Evolutionary conservation across 2,329 filamentous ascomycete species (phyloP).

Genomic region (Fusarium metavorans): DNA sequence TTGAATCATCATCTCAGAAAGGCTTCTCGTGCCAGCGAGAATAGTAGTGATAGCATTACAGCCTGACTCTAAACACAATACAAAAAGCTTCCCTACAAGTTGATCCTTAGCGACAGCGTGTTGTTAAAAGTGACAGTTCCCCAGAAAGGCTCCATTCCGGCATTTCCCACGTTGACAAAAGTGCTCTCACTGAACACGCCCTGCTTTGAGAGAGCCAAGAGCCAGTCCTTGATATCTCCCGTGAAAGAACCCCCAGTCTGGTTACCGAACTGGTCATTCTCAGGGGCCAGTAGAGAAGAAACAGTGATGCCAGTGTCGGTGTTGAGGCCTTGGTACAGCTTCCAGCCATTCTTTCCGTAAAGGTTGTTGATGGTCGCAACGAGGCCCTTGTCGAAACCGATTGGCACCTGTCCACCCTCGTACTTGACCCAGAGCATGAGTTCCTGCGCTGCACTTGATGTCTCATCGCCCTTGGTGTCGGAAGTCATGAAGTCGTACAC

Average conservation of each 20-base stretch:
- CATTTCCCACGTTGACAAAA: constrained; percentile 33
- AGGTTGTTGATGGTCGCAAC: constrained; percentile 30
- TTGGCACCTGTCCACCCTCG: constrained; percentile 26
- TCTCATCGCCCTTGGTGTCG: constrained; percentile 30
- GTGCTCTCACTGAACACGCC: constrained; percentile 23
- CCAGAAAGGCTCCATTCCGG: constrained; percentile 36
- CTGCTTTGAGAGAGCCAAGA: constrained; percentile 24
- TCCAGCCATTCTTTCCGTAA: constrained; percentile 32
- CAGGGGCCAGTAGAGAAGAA: constrained; percentile 18
- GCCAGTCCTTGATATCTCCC: constrained; percentile 37
- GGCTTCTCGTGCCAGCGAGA: neutral
- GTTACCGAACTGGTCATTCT: constrained; percentile 22
- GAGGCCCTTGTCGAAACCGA: constrained; percentile 27
- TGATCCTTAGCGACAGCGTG: constrained; percentile 22
- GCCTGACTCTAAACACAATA: no score
- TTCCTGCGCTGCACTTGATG: constrained; percentile 19
- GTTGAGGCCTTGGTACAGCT: constrained; percentile 33
- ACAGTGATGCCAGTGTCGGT: constrained; percentile 32
- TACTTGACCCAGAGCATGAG: constrained; percentile 36
- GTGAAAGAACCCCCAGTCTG: constrained; percentile 10
- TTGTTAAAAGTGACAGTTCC: constrained; percentile 33
- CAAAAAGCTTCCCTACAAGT: constrained; percentile 10
- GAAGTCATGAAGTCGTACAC: constrained; percentile 38
- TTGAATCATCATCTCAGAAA: neutral
- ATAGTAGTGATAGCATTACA: neutral